phyloP scores from a whole-genome alignment of 768 basidiomycete genomes.

The Tremella yokohamensis region DNA sequence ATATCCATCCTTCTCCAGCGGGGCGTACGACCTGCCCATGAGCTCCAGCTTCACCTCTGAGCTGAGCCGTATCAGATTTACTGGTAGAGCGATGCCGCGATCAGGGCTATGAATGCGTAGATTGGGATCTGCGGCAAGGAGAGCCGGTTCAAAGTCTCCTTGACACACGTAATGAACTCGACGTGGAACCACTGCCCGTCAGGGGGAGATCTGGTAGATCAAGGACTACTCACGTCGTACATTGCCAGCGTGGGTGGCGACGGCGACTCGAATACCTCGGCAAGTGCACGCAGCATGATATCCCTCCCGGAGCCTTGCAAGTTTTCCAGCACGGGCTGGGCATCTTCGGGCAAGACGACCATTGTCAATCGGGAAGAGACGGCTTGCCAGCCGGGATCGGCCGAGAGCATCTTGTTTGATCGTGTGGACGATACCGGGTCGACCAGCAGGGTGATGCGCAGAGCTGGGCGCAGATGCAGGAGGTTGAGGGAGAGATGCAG shows the following conservation, averaged over 20 bases:
- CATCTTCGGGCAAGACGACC: too few species aligned
- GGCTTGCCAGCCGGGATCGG: too few species aligned
- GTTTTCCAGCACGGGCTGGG: too few species aligned
- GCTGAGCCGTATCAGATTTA: not conserved
- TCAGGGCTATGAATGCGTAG: not conserved
- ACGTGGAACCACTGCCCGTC: conserved; percentile 1
- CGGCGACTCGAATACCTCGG: not conserved
- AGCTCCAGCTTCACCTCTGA: not conserved
- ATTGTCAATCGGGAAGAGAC: too few species aligned
- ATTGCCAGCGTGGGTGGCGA: not conserved
- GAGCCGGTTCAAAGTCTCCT: not conserved
- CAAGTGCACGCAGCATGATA: too few species aligned
- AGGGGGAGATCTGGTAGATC: not conserved
- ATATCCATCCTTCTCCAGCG: not conserved
- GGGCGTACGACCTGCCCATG: not conserved
- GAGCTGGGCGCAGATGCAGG: not conserved
- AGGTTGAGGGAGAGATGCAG: conserved; percentile 2
- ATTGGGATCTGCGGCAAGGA: not conserved
- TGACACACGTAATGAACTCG: not conserved
- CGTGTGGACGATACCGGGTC: not conserved
- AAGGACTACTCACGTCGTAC: conserved; percentile 1
- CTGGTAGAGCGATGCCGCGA: not conserved
- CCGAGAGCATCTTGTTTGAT: not conserved
- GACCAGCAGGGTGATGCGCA: not conserved
- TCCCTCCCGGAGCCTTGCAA: too few species aligned